Conservation (phyloP, 1,139 yeast species). For the Lodderomyces jiufengensis region DNA sequence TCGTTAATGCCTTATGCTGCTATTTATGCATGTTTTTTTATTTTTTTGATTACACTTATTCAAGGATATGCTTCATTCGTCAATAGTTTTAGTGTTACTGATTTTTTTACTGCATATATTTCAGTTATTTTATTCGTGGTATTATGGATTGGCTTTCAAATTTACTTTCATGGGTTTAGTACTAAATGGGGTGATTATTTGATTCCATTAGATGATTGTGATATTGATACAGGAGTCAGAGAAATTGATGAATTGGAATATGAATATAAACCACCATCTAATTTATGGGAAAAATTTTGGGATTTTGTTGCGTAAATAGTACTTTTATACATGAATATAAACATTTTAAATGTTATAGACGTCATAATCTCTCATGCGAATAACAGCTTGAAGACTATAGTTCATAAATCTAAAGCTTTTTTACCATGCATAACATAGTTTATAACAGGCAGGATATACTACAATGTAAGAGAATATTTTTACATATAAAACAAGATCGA, state of each 20-base stretch:
- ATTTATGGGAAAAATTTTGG: constrained; percentile 57
- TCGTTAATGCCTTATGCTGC: constrained; percentile 60
- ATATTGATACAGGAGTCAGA: constrained; percentile 59
- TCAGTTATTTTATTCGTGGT: constrained; percentile 56
- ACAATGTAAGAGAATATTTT: too few relatives aligned
- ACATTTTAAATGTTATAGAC: too few relatives aligned
- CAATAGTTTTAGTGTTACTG: constrained; percentile 42
- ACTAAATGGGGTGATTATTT: constrained; percentile 32
- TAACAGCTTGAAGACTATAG: too few relatives aligned
- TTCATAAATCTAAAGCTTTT: too few relatives aligned
- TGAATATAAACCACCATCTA: constrained; percentile 39
- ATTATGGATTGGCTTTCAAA: constrained; percentile 51
- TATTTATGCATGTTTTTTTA: constrained; percentile 51
- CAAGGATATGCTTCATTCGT: constrained; percentile 62
- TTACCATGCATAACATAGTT: too few relatives aligned
- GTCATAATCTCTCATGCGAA: too few relatives aligned
- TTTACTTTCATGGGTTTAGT: constrained; percentile 41
- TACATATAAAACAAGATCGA: too few relatives aligned
- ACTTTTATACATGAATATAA: too few relatives aligned
- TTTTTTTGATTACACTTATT: constrained; percentile 54
- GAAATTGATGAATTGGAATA: constrained; percentile 49
- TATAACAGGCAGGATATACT: too few relatives aligned
- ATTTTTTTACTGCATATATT: constrained; percentile 65
- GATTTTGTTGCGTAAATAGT: constrained; percentile 21
- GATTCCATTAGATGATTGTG: constrained; percentile 51